Evolutionary conservation across 2,329 filamentous ascomycete species (phyloP).

Genomic region (Verticillium zaregamsianum): DNA sequence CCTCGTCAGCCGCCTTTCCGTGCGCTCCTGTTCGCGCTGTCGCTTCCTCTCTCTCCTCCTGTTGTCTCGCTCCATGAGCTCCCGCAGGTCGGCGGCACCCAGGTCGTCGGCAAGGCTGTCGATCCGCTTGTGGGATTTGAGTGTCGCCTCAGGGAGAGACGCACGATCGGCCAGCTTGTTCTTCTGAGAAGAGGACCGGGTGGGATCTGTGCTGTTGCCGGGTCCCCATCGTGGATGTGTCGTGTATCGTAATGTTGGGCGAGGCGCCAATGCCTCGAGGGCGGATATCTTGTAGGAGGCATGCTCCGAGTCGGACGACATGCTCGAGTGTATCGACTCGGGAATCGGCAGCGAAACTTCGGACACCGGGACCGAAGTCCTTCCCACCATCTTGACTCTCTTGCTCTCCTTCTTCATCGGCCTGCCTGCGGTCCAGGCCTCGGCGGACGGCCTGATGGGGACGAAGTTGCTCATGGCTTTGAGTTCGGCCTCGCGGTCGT

Average conservation of each 20-base stretch:
- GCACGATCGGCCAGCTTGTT: constrained; percentile 46
- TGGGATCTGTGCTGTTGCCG: constrained; percentile 39
- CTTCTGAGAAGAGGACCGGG: constrained; percentile 45
- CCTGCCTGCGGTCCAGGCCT: constrained; percentile 56
- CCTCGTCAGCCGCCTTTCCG: constrained; percentile 60
- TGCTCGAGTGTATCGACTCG: constrained; percentile 70
- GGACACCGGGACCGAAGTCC: constrained; percentile 49
- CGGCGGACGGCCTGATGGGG: constrained; percentile 58
- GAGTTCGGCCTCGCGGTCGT: constrained; percentile 81
- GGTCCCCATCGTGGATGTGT: constrained; percentile 57
- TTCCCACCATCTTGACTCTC: constrained; percentile 52
- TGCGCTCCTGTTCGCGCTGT: constrained; percentile 61
- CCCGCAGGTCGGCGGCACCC: constrained; percentile 76
- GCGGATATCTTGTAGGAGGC: constrained; percentile 76
- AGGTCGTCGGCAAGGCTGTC: constrained; percentile 78
- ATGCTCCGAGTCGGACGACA: constrained; percentile 71
- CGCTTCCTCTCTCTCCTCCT: constrained; percentile 74
- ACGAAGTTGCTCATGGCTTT: constrained; percentile 73
- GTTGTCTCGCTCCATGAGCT: constrained; percentile 85
- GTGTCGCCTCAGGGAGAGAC: constrained; percentile 56
- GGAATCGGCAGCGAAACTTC: constrained; percentile 71
- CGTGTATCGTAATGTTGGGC: constrained; percentile 76
- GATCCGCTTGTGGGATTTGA: constrained; percentile 59
- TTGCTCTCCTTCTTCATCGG: constrained; percentile 61
- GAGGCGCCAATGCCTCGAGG: constrained; percentile 76